Evolutionary conservation across 306 rosid genomes (phyloP), one percentile per base, ranked within the genome.

Genomic region (Dicorynia guianensis): DNA sequence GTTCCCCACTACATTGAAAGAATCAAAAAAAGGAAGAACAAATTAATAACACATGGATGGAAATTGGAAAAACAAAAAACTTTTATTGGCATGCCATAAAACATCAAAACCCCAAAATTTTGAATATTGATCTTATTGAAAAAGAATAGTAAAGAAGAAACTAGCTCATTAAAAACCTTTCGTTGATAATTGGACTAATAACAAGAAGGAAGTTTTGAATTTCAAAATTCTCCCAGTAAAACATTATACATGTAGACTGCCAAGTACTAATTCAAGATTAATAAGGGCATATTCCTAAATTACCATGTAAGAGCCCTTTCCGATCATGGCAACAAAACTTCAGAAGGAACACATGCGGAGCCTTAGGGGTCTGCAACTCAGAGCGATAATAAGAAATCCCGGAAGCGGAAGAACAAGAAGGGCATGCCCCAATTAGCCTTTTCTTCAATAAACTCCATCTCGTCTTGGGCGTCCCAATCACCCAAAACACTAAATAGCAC

Each of bases 401-500:
- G 79, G 93, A 90, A 80, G 92, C 97, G 4, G 96, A 94, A 34
- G 82, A 92, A 83, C 85, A 94, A 79, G 97, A 76, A 54, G 99
- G 99, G 59, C 97, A 95, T 3, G 81, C 97, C 76, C 34, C 92
- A 73, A 87, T 69, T 46, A 95, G 60, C 88, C 99, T 92, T 80
- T 85, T 91, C 84, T 90, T 83, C 79, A 95, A 85, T 83, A 89
- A 87, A 74, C 65, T 78, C 99, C 99, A 95, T 84, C 86, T 85
- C 10, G 97, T 92, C 25, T 81, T 81, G 4, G 89, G 84, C 25
- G 79, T 89, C 49, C 97, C 99, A 38, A 67, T 48, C 69, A 95
- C 99, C 99, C 97, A 92, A 44, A 95, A 87, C 38, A 95, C 93
- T 66, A 95, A n/a, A 85, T 85, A 95, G 86, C 99, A 95, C 99